Base-by-base conservation (phyloP, 495 filamentous ascomycete species). In the Aeminium ludgeri region DNA sequence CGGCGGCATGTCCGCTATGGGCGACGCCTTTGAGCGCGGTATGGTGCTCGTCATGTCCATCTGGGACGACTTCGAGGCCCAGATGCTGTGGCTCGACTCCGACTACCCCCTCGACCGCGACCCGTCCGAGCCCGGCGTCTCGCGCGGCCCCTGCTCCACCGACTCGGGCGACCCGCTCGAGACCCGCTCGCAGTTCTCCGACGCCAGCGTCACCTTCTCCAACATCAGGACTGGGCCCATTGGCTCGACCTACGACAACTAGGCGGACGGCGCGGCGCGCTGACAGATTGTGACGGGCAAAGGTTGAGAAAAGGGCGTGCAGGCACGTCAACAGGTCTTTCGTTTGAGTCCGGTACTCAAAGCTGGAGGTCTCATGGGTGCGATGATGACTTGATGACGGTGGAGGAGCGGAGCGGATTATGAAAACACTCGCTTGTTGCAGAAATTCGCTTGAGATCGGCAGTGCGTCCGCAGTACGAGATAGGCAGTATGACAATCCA, bases 21-120 rank as follows among this genome's bases (percentile, higher is more conserved):
- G 74, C 40, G 51, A 61, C 19, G 73, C 65, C 16, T 54, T 82
- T 20, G 57, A 52, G 12, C 33, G 63, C 17, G 72, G 69, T 44
- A 78, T 82, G 75, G 80, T 81, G 36, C 68, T 85, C n/a, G 78
- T 80, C 56, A 69, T 86, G 70, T 75, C 70, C 51, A 55, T 85
- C 55, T 85, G 80, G 80, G 78, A 82, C 55, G 80, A 85, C 63
- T 72, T 86, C 61, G 61, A 67, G 18, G 62, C 68, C 61, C 70
- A 82, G 64, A 87, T 86, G 82, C 68, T 80, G 50, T 87, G 82
- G 82, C 74, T 89, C 52, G 82, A 86, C 66, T 74, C 74, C 55
- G 69, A 63, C 59, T 84, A 76, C 65, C 82, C 82, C 2, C 59
- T 66, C 30, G 65, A 67, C 52, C 65, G 59, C 1, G 65, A 66